phyloP scores from a whole-genome alignment of 106 monocot species.

The Alisma plantagoaquatica region DNA sequence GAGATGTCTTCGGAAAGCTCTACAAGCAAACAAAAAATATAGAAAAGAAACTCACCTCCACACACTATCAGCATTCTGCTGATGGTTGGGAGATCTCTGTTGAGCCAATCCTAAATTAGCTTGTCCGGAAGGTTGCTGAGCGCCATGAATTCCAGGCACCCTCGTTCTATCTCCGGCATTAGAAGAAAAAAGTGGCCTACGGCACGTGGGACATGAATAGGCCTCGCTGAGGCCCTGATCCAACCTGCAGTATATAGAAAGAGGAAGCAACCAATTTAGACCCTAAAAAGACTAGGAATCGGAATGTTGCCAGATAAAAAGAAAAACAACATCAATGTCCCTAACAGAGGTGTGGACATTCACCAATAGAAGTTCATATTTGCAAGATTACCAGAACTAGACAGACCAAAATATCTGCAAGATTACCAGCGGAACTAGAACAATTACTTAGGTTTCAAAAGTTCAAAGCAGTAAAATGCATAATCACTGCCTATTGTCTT shows the following conservation, averaged over 20 bases:
- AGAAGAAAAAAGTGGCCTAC: constrained; percentile 70
- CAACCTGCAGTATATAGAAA: constrained; percentile 37
- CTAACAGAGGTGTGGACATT: no score
- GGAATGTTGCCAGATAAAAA: constrained; percentile 1
- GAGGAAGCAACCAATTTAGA: background rate
- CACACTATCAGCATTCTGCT: constrained; percentile 32
- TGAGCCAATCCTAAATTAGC: constrained; percentile 29
- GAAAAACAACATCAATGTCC: no score
- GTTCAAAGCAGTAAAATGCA: no score
- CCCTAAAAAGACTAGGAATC: no score
- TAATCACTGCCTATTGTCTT: no score
- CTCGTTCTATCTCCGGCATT: constrained; percentile 17
- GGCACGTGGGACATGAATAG: constrained; percentile 95
- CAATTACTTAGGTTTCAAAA: no score
- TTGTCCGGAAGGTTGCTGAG: constrained; percentile 24
- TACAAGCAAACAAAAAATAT: no score
- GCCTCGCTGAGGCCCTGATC: constrained; percentile 79
- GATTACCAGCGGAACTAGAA: no score
- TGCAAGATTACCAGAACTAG: no score
- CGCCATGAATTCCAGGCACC: constrained; percentile 7
- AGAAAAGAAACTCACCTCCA: constrained; percentile 93
- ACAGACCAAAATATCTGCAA: no score
- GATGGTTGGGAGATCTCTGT: constrained; percentile 34
- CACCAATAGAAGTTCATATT: no score
- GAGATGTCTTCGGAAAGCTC: no score